Evolutionary conservation across 495 filamentous ascomycete genomes (phyloP).

Genomic region (Immersiella caudata): DNA sequence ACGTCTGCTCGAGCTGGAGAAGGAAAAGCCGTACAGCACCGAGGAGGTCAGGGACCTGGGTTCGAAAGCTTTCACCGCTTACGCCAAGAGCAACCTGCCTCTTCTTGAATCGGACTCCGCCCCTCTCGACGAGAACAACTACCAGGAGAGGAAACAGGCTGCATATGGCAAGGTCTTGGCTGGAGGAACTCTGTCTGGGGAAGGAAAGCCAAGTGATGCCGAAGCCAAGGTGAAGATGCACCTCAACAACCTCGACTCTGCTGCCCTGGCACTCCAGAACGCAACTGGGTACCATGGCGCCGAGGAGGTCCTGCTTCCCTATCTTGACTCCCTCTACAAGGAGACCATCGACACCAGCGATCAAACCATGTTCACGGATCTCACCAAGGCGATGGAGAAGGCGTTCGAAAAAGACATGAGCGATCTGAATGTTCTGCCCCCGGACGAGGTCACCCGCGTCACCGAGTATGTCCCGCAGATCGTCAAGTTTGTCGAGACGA

Average conservation of each 20-base stretch:
- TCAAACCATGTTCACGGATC: constrained; percentile 68
- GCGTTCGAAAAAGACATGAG: constrained; percentile 84
- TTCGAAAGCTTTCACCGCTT: constrained; percentile 68
- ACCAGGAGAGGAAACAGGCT: constrained; percentile 57
- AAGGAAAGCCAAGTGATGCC: constrained; percentile 63
- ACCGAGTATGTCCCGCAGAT: constrained; percentile 89
- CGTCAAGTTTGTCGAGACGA: constrained; percentile 65
- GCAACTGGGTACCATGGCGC: constrained; percentile 49
- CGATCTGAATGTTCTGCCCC: constrained; percentile 80
- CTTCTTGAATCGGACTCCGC: constrained; percentile 51
- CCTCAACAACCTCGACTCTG: constrained; percentile 71
- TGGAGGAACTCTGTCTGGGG: constrained; percentile 63
- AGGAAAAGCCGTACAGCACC: constrained; percentile 47
- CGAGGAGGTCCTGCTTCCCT: constrained; percentile 76
- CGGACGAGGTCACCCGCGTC: constrained; percentile 81
- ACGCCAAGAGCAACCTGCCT: constrained; percentile 77
- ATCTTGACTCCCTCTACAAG: constrained; percentile 78
- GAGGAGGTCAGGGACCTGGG: constrained; percentile 54
- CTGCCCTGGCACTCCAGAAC: constrained; percentile 59
- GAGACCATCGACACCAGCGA: constrained; percentile 74
- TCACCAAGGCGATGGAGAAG: constrained; percentile 80
- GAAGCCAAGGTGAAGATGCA: constrained; percentile 95
- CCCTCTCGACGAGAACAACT: constrained; percentile 53
- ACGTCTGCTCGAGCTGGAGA: constrained; percentile 67
- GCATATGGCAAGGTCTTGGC: constrained; percentile 66